A percentile compares a stretch with the other conserved stretches of the same genome.
Conservation (phyloP, 163 green algal genomes). For the Trebouxia gelatinosa region DNA sequence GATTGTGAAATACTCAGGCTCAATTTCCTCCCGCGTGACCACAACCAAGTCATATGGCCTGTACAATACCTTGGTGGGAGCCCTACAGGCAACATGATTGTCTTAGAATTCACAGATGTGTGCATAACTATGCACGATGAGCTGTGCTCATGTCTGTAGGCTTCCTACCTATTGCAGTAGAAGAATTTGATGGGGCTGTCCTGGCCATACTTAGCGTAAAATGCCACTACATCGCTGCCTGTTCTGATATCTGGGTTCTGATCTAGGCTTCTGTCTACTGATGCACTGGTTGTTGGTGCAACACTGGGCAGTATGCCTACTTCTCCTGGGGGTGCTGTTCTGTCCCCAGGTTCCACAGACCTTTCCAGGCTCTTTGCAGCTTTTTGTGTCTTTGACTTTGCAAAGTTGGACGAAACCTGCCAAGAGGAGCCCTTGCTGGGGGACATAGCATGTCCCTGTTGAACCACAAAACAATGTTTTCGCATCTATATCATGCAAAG, state of each 20-base stretch:
- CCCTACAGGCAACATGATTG: conserved; percentile 22
- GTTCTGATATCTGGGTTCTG: conserved; percentile 45
- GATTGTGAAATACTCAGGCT: conserved; percentile 79
- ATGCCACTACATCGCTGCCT: conserved; percentile 77
- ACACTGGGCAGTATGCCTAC: conserved; percentile 1
- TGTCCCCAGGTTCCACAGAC: no score
- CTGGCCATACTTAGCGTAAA: conserved; percentile 78
- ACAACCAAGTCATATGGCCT: conserved; percentile 80
- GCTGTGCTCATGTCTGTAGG: not conserved
- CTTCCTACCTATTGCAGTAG: conserved; percentile 72
- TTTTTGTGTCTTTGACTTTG: no score
- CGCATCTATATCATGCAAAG: no score
- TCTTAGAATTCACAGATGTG: not conserved
- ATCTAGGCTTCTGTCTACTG: not conserved
- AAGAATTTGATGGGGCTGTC: conserved; percentile 81
- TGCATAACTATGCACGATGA: not conserved
- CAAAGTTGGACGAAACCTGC: no score
- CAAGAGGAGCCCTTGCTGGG: no score
- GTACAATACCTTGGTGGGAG: conserved; percentile 51
- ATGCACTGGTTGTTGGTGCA: not conserved
- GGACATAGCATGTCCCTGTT: no score
- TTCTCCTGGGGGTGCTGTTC: no score
- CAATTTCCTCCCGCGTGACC: conserved; percentile 52
- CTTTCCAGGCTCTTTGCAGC: no score
- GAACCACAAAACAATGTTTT: no score